phyloP scores from a whole-genome alignment of 495 filamentous ascomycete species.

The Neurospora sp. region DNA sequence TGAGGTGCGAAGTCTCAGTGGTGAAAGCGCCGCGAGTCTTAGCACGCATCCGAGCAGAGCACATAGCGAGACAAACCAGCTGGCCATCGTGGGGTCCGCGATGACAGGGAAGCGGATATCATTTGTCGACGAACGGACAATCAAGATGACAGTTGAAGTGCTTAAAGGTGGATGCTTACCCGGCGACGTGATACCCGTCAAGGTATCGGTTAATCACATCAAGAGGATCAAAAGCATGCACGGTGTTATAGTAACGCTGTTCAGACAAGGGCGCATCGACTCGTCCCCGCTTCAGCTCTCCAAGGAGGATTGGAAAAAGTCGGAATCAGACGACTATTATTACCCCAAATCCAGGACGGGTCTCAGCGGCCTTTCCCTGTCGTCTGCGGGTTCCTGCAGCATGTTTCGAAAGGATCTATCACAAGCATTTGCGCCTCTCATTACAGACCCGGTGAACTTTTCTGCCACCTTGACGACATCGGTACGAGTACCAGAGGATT shows the following conservation, averaged over 20 bases:
- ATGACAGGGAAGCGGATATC: slow-evolving; percentile 7
- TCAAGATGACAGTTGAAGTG: slow-evolving; percentile 78
- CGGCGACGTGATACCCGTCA: slow-evolving; percentile 72
- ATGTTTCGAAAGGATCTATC: slow-evolving; percentile 88
- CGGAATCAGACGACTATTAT: slow-evolving; percentile 45
- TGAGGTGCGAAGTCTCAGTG: slow-evolving; percentile 38
- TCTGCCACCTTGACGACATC: slow-evolving; percentile 66
- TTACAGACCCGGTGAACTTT: slow-evolving; percentile 72
- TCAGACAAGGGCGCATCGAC: slow-evolving; percentile 85
- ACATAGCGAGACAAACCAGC: slow-evolving; percentile 20
- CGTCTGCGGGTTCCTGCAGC: slow-evolving; percentile 70
- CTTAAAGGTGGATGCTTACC: slow-evolving; percentile 74
- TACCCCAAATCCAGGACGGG: slow-evolving; percentile 65
- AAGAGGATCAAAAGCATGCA: slow-evolving; percentile 81
- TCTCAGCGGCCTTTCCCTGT: slow-evolving; percentile 70
- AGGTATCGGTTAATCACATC: slow-evolving; percentile 72
- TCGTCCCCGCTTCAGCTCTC: slow-evolving; percentile 53
- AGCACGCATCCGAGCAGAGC: slow-evolving; percentile 29
- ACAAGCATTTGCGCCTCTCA: slow-evolving; percentile 75
- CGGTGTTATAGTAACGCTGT: slow-evolving; percentile 87
- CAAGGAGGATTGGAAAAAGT: slow-evolving; percentile 54
- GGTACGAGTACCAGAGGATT: slow-evolving; percentile 78
- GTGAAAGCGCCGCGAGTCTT: slow-evolving; percentile 32
- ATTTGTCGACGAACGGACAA: slow-evolving; percentile 48
- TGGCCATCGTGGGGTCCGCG: neutral